A percentile compares a stretch with the other conserved stretches of the same genome.
Conservation (phyloP, 768 basidiomycete species). For the Boletus eberwhitei region DNA sequence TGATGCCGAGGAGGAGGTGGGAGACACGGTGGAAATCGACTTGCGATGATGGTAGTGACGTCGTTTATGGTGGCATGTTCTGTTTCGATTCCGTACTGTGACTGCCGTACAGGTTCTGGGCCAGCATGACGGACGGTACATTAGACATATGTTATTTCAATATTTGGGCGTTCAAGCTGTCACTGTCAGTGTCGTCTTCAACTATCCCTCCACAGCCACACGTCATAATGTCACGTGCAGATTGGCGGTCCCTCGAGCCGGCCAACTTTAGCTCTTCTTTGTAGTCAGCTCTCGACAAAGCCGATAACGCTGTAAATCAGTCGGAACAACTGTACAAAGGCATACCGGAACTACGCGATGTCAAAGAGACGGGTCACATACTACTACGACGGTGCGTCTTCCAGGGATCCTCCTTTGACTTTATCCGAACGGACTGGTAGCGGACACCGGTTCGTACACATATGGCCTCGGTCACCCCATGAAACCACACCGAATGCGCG, state of each 20-base stretch:
- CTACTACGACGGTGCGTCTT: constrained; percentile 68
- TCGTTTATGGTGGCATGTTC: neutral
- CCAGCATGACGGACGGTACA: neutral
- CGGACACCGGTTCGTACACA: constrained; percentile 70
- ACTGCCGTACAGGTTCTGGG: neutral
- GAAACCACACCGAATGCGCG: constrained; percentile 94
- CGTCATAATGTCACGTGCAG: constrained; percentile 14
- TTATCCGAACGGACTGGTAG: constrained; percentile 34
- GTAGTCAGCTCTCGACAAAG: neutral
- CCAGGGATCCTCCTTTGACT: neutral
- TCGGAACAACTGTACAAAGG: neutral
- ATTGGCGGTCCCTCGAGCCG: neutral
- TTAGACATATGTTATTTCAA: constrained; percentile 8
- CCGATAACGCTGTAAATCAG: neutral
- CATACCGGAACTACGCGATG: constrained; percentile 38
- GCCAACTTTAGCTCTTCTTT: neutral
- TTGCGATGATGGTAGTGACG: constrained; percentile 37
- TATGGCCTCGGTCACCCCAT: constrained; percentile 90
- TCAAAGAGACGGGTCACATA: constrained; percentile 74
- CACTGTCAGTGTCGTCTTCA: neutral
- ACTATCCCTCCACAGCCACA: constrained; percentile 1
- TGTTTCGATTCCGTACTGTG: neutral
- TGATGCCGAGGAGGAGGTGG: constrained; percentile 68
- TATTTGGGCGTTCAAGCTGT: neutral
- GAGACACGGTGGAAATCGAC: constrained; percentile 73